Percentiles rank a stretch among this genome's conserved stretches.
Conservation (phyloP, 352 stramenopile species). For the Pythium aristosporum region DNA sequence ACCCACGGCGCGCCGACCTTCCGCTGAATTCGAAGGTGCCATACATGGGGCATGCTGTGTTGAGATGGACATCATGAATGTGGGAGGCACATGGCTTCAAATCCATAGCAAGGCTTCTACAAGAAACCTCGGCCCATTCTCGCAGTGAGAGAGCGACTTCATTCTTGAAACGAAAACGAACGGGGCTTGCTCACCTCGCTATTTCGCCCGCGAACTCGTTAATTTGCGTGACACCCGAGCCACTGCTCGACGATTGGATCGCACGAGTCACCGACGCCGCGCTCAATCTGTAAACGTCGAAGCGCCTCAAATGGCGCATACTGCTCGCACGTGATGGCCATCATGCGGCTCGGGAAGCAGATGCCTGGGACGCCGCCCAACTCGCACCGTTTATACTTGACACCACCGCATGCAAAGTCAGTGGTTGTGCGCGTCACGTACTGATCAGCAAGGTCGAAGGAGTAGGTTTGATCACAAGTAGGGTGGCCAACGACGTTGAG, state of each 20-base stretch:
- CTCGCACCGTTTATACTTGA: slow-evolving; percentile 23
- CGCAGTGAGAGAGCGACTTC: too few species aligned
- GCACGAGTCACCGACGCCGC: slow-evolving; percentile 16
- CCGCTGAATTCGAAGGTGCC: too few species aligned
- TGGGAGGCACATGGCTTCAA: too few species aligned
- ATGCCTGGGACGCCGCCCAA: slow-evolving; percentile 5
- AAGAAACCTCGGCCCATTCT: too few species aligned
- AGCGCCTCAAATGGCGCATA: neutral
- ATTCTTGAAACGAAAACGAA: too few species aligned
- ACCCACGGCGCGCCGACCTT: too few species aligned
- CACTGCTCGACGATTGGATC: slow-evolving; percentile 20
- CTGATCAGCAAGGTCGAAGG: neutral
- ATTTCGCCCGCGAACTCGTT: too few species aligned
- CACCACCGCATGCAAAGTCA: slow-evolving; percentile 13
- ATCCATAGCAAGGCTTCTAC: too few species aligned
- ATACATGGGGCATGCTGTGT: too few species aligned
- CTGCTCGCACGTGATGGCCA: slow-evolving; percentile 12
- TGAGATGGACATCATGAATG: too few species aligned
- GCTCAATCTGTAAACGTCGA: slow-evolving; percentile 14
- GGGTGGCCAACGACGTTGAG: too few species aligned
- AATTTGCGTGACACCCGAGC: slow-evolving; percentile 4
- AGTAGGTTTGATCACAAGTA: neutral
- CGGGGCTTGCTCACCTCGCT: too few species aligned
- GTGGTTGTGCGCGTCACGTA: neutral
- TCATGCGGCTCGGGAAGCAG: slow-evolving; percentile 13